Evolutionary conservation across 2,329 filamentous ascomycete genomes (phyloP), one percentile per base, ranked within the genome.

Genomic region (Claviceps digitariae): DNA sequence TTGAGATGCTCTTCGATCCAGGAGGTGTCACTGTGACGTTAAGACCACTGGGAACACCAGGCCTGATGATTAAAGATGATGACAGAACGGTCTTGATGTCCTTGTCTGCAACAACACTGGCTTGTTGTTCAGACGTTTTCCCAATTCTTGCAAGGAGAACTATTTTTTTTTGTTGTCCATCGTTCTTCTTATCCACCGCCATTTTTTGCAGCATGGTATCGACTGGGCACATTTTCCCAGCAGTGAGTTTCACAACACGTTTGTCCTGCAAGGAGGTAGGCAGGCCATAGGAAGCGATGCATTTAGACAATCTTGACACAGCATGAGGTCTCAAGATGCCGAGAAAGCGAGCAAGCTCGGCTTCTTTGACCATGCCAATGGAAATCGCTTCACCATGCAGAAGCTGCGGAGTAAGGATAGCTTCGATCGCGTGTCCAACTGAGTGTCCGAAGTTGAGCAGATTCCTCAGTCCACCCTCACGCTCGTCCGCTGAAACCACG

Each of bases 151-250:
- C 90, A 12, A 98, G 76, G 8, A 98, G 78, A 7, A 96, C 91
- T 57, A 98, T 86, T 71, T 95, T 97, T 76, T 98, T 98, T 69
- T 91, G 90, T 55, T 81, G 81, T 2, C 93, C 93, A 46, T 95
- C 87, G 59, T 98, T 98, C 75, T 98, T 98, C 78, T 98, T 98
- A 71, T 98, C 93, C 9, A 98, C 86, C 0, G 86, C 90, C 93
- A 98, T 98, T 66, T 95, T 95, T 59, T 85, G 78, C 54, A 98
- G 77, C 51, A 98, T 71, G 38, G 86, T 79, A 60, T 96, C 87
- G 2, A 96, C 87, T 0, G 87, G 84, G 66, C 93, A 98, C 58
- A 81, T 77, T 70, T 95, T 96, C 52, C 86, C 87, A 1, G 89
- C 90, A 4, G 89, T 90, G 57, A 93, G 73, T 62, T 84, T 87